Conservation (phyloP, 2,329 filamentous ascomycete species). For the Clarireedia monteithiana region DNA sequence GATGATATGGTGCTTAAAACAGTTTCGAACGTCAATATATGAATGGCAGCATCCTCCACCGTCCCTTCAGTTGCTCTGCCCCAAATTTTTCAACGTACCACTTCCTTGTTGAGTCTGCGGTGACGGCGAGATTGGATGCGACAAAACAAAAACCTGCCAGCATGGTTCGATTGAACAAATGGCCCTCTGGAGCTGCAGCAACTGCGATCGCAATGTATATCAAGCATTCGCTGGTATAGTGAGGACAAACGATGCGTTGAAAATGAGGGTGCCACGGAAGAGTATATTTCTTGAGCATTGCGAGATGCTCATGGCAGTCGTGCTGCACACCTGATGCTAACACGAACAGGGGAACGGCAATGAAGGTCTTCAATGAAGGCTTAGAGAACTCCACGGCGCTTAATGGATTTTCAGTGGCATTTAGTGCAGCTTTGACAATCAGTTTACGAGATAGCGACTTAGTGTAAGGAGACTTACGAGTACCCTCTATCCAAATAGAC, state of each 20-base stretch:
- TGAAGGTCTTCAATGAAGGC: constrained; percentile 39
- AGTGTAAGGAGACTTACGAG: constrained; percentile 42
- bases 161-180: constrained; percentile 64
- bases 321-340: constrained; percentile 67
- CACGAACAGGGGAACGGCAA: constrained; percentile 57
- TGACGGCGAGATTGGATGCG: constrained; percentile 69
- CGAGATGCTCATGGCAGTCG: constrained; percentile 62
- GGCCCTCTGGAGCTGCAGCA: constrained; percentile 60
- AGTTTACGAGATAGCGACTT: constrained; percentile 10
- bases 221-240: constrained; percentile 83
- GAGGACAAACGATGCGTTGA: constrained; percentile 66
- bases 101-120: constrained; percentile 65
- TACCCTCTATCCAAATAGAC: constrained; percentile 78
- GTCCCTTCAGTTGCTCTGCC: constrained; percentile 47
- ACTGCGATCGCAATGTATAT: constrained; percentile 76
- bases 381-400: constrained; percentile 20
- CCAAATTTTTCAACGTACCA: constrained; percentile 81
- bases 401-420: background rate
- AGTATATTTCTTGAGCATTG: constrained; percentile 71
- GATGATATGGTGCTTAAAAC: background rate
- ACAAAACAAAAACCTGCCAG: constrained; percentile 66
- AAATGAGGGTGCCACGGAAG: constrained; percentile 71
- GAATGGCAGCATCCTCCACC: constrained; percentile 47
- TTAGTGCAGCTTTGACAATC: constrained; percentile 20
- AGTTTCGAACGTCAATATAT: background rate